Percentiles rank a stretch among this genome's conserved stretches.
phyloP scores from a whole-genome alignment of 2,329 filamentous ascomycete species.

The Pyrenochaeta sp. region DNA sequence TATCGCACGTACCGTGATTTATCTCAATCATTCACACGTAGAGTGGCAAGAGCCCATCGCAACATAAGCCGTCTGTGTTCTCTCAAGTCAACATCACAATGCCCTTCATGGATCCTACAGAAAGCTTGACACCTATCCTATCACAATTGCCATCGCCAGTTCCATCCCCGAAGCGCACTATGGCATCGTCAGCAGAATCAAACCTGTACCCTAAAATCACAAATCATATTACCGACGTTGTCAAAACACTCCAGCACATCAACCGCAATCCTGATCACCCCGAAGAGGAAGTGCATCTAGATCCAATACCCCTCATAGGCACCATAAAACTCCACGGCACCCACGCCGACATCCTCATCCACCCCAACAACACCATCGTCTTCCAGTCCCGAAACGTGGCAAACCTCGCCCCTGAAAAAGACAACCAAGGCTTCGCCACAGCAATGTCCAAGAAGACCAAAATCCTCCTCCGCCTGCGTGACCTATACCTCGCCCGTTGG shows the following conservation, averaged over 20 bases:
- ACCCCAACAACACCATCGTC: slow-evolving; percentile 23
- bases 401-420: slow-evolving; percentile 21
- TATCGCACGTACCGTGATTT: no score
- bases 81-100: slow-evolving; percentile 3
- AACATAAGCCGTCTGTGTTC: no score
- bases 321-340: slow-evolving; percentile 45
- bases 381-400: slow-evolving; percentile 35
- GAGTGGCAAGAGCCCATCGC: neutral
- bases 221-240: slow-evolving; percentile 25
- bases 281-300: slow-evolving; percentile 7
- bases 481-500: slow-evolving; percentile 27
- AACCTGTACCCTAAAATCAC: slow-evolving; percentile 42
- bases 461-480: slow-evolving; percentile 23
- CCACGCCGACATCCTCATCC: slow-evolving; percentile 40
- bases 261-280: slow-evolving; percentile 8
- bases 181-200: slow-evolving; percentile 15
- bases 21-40: no score
- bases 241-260: slow-evolving; percentile 22
- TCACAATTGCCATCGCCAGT: neutral
- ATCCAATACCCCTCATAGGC: slow-evolving; percentile 30
- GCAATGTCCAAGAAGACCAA: slow-evolving; percentile 23
- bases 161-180: no score
- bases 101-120: neutral
- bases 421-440: slow-evolving; percentile 35
- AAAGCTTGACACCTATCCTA: neutral